Conservation (phyloP, 306 rosid species). For the Dalbergia cultrata region DNA sequence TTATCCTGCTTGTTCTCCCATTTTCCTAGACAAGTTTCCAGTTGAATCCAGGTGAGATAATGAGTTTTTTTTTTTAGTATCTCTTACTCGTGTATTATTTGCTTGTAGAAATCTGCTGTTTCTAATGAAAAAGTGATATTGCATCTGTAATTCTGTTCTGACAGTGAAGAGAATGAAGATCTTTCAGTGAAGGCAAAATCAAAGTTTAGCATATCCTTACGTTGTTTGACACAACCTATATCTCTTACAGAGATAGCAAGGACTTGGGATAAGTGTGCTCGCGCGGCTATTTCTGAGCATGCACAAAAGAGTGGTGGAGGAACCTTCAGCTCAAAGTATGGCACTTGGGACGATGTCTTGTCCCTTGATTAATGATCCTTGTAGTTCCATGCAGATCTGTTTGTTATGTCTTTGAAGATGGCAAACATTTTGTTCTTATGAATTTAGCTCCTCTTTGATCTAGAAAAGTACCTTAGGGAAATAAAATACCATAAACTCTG, state of each 20-base stretch:
- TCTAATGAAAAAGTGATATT: constrained; percentile 26
- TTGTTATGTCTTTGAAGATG: constrained; percentile 19
- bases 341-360: constrained; percentile 81
- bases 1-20: constrained; percentile 89
- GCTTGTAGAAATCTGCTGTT: constrained; percentile 11
- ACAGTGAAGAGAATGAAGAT: constrained; percentile 83
- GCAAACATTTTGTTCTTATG: constrained; percentile 14
- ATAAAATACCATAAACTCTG: constrained; percentile 1
- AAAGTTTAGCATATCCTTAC: constrained; percentile 77
- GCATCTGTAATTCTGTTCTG: constrained; percentile 34
- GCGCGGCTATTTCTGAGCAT: constrained; percentile 73
- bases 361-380: constrained; percentile 53
- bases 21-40: constrained; percentile 86
- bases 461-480: constrained; percentile 3
- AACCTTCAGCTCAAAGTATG: constrained; percentile 90
- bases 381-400: constrained; percentile 24
- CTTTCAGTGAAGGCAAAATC: constrained; percentile 83
- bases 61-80: constrained; percentile 31
- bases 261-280: constrained; percentile 92
- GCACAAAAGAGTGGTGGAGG: constrained; percentile 95
- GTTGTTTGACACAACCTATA: constrained; percentile 85
- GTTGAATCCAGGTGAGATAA: constrained; percentile 78
- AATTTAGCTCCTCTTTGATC: not conserved
- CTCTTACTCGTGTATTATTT: constrained; percentile 38
- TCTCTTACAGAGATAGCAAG: constrained; percentile 77